These are phyloP conservation scores for Sporothrix sp. DNA, from an alignment of 2,329 filamentous ascomycete genomes.

Conservation along the genomic window DNA sequence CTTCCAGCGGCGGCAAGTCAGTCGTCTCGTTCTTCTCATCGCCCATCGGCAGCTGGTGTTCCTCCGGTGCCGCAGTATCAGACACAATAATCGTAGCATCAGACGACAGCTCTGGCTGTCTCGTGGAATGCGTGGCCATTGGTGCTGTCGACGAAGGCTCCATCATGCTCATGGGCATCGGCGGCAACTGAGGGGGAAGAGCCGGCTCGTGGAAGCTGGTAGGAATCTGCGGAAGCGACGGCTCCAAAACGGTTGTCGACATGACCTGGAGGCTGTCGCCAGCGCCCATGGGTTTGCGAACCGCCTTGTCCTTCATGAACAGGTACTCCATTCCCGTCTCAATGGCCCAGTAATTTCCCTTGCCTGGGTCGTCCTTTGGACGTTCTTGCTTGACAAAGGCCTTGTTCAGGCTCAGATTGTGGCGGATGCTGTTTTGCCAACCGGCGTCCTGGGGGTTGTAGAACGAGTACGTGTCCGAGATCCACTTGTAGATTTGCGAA, in stretches of 20 bases:
- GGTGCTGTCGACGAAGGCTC: conserved; percentile 9
- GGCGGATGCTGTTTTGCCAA: conserved; percentile 98
- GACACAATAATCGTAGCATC: conserved; percentile 69
- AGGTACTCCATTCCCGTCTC: conserved; percentile 79
- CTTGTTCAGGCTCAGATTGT: conserved; percentile 95
- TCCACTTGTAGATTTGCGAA: conserved; percentile 98
- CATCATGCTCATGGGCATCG: conserved; percentile 22
- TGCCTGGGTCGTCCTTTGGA: conserved; percentile 93
- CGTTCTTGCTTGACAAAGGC: conserved; percentile 92
- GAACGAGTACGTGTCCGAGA: conserved; percentile 86
- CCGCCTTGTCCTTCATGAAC: conserved; percentile 79
- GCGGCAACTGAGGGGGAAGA: conserved; percentile 36
- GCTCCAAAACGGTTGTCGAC: conserved; percentile 43
- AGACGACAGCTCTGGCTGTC: conserved; percentile 53
- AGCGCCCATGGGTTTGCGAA: conserved; percentile 47
- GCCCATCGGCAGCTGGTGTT: conserved; percentile 1
- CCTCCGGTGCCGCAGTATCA: conserved; percentile 32
- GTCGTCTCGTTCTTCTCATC: conserved; percentile 5
- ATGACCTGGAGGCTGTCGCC: conserved; percentile 51
- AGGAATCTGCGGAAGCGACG: conserved; percentile 32
- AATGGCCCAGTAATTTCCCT: conserved; percentile 96
- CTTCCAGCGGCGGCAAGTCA: conserved; percentile 28
- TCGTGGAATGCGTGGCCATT: conserved; percentile 17
- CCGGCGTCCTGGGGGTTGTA: conserved; percentile 78
- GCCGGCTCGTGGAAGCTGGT: conserved; percentile 35